Evolutionary conservation across 164 flowering plant genomes (phyloP).

Genomic region (Aristolochia contorta): DNA sequence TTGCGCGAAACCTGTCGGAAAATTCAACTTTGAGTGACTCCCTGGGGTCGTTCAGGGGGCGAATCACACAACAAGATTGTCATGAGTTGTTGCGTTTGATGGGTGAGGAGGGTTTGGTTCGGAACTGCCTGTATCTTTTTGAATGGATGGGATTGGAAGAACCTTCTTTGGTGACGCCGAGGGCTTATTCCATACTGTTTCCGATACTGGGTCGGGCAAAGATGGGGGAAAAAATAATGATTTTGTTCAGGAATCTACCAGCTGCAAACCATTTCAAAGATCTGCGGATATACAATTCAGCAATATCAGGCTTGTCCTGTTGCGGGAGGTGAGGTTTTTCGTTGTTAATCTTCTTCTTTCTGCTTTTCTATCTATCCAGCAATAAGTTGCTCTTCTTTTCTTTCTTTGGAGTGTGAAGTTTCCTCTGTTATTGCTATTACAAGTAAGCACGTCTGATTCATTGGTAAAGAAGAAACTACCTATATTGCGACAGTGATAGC

Average conservation of each 20-base stretch:
- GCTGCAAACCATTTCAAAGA: slow-evolving; percentile 36
- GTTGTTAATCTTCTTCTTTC: not conserved
- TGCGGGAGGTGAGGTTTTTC: slow-evolving; percentile 44
- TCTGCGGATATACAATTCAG: slow-evolving; percentile 70
- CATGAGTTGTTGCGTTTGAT: slow-evolving; percentile 43
- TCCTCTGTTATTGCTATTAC: not conserved
- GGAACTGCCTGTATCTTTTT: slow-evolving; percentile 57
- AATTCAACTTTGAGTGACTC: slow-evolving; percentile 61
- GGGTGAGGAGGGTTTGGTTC: slow-evolving; percentile 47
- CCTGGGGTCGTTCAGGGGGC: slow-evolving; percentile 42
- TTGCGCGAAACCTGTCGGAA: slow-evolving; percentile 45
- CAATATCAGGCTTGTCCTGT: slow-evolving; percentile 57
- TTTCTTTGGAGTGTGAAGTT: not conserved
- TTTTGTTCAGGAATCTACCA: slow-evolving; percentile 55
- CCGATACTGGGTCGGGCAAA: slow-evolving; percentile 52
- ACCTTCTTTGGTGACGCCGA: slow-evolving; percentile 47
- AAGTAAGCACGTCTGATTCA: not conserved
- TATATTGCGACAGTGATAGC: not conserved
- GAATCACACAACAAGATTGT: slow-evolving; percentile 42
- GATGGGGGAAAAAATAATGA: slow-evolving; percentile 57
- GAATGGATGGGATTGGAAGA: slow-evolving; percentile 92
- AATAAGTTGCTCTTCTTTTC: not conserved
- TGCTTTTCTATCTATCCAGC: not conserved
- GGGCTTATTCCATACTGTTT: slow-evolving; percentile 60
- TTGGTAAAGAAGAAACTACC: not conserved